phyloP scores from a whole-genome alignment of 2,329 filamentous ascomycete species.

The Aspergillus sp. region DNA sequence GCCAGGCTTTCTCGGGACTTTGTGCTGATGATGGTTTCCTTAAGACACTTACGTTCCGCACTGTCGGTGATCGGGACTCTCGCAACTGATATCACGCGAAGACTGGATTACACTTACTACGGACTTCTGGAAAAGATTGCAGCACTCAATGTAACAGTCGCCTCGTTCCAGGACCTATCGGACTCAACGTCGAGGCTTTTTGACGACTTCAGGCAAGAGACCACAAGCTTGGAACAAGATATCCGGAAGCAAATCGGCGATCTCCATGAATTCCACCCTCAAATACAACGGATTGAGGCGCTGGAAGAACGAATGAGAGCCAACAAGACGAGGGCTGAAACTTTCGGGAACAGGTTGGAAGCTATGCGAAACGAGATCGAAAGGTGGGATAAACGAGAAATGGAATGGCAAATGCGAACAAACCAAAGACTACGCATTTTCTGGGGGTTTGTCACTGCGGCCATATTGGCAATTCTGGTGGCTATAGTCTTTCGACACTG shows the following conservation, averaged over 20 bases:
- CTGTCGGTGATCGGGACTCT: conserved; percentile 38
- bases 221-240: conserved; percentile 35
- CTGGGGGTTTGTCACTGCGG: conserved; percentile 31
- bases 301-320: conserved; percentile 42
- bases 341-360: conserved; percentile 40
- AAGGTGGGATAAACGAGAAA: conserved; percentile 43
- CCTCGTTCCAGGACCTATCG: conserved; percentile 41
- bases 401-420: conserved; percentile 42
- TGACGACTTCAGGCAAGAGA: conserved; percentile 40
- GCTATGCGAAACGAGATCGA: conserved; percentile 40
- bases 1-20: not conserved
- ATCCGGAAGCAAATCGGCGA: conserved; percentile 37
- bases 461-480: conserved; percentile 29
- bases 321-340: conserved; percentile 34
- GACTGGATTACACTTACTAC: conserved; percentile 51
- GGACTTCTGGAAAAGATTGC: conserved; percentile 47
- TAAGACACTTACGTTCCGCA: conserved; percentile 33
- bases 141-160: conserved; percentile 40
- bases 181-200: conserved; percentile 37
- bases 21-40: conserved; percentile 1
- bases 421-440: conserved; percentile 40
- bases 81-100: conserved; percentile 45
- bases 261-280: conserved; percentile 39
- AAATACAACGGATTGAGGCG: conserved; percentile 35
- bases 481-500: conserved; percentile 30